Evolutionary conservation across 2,329 filamentous ascomycete genomes (phyloP).

Genomic region (Ophiostoma montium): DNA sequence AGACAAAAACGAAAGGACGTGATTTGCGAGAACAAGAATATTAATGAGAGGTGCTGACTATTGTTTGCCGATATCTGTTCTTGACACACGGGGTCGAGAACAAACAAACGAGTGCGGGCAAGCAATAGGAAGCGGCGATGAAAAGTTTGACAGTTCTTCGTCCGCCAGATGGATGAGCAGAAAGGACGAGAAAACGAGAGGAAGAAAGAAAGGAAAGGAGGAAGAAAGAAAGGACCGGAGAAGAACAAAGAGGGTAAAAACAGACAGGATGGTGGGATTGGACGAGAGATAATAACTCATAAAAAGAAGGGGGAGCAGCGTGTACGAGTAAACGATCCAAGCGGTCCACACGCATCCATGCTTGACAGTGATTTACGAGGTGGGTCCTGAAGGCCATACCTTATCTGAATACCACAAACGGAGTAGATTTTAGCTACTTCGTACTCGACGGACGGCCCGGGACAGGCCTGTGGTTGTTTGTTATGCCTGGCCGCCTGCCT

Average conservation of each 20-base stretch:
- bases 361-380: neutral
- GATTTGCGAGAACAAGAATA: too few relatives aligned
- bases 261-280: neutral
- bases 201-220: too few relatives aligned
- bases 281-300: neutral
- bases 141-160: too few relatives aligned
- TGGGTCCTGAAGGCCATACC: neutral
- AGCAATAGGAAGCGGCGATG: neutral
- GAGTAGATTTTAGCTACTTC: neutral
- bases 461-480: neutral
- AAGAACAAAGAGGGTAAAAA: neutral
- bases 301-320: neutral
- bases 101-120: neutral
- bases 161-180: too few relatives aligned
- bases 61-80: neutral
- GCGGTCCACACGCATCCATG: neutral
- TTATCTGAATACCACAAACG: conserved; percentile 1
- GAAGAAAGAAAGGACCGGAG: neutral
- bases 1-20: neutral
- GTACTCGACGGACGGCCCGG: conserved; percentile 1
- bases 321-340: neutral
- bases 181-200: too few relatives aligned
- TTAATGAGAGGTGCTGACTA: too few relatives aligned
- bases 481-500: neutral
- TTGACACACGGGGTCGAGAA: neutral